phyloP scores from a whole-genome alignment of 2,329 filamentous ascomycete species.

The Penicillium sp. region DNA sequence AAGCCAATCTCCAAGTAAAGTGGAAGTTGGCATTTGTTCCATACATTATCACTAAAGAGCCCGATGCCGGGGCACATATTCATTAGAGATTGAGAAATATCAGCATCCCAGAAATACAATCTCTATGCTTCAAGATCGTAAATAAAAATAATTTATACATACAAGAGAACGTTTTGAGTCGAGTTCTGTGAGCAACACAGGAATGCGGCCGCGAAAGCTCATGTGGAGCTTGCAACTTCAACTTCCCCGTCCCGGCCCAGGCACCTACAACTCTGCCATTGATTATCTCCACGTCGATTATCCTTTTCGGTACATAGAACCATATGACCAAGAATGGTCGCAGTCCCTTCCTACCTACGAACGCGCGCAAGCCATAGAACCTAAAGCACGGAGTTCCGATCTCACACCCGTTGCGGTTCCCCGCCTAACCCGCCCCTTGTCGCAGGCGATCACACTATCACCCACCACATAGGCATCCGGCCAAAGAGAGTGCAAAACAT shows the following conservation, averaged over 20 bases:
- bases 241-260: conserved; percentile 16
- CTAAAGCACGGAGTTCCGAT: conserved; percentile 5
- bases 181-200: not conserved
- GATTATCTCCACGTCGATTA: conserved; percentile 7
- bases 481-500: conserved; percentile 2
- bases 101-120: not conserved
- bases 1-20: conserved; percentile 55
- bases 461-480: conserved; percentile 6
- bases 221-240: conserved; percentile 21
- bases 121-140: not conserved
- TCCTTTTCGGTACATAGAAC: not conserved
- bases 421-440: conserved; percentile 16
- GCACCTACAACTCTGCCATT: conserved; percentile 1
- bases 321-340: conserved; percentile 25
- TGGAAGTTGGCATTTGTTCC: not conserved
- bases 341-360: not conserved
- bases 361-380: conserved; percentile 19
- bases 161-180: not conserved
- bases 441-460: conserved; percentile 10
- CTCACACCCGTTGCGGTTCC: conserved; percentile 6
- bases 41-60: not conserved
- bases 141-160: not conserved
- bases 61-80: not conserved
- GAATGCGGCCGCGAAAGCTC: conserved; percentile 26
- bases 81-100: not conserved